Base-by-base conservation (phyloP, 768 basidiomycete genomes). In the Phylloporus scabripes region DNA sequence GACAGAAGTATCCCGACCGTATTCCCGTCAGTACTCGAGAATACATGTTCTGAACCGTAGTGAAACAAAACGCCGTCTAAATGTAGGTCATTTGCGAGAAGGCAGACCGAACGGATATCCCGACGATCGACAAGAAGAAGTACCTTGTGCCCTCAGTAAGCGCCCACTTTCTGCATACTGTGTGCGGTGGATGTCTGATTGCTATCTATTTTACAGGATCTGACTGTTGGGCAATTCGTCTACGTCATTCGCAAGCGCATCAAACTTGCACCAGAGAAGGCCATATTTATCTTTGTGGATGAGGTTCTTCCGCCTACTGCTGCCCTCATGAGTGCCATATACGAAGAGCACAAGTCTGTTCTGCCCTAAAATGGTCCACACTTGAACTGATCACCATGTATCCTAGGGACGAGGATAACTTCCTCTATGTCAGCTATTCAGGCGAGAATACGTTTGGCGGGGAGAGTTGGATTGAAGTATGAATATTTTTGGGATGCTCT, bases 111-210 rank as follows among this genome's bases (percentile, higher is more conserved):
- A 94, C 93, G 48, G 96, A 99, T 74, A 98, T 99, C 68, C 91
- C 94, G 0, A 94, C 93, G 24, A 97, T 99, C 67, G 96, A 99
- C 79, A 99, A 99, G 89, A 98, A 99, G 93, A 99, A 99, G 78
- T 99, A 99, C 60, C 78, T 99, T 46, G 96, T 99, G 9, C 96
- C 96, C 38, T 94, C 93, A 48, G 95, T 95, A 62, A 61, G 87
- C 68, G 37, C 42, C 18, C 37, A 21, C 38, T 42, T 42, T 1
- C 32, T 38, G 23, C 36, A n/a, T 28, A 40, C 24, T 12, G 33
- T 39, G 44, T 23, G 29, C 53, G 58, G 62, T 69, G 57, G 49
- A 52, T 40, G 45, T 49, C 59, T 67, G 61, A 67, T 69, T 53
- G 17, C 24, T 29, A 26, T 50, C 29, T 46, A 26, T 46, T 32